Base-by-base conservation (phyloP, 2,329 filamentous ascomycete genomes). In the Tolypocladium cylindrosporum region DNA sequence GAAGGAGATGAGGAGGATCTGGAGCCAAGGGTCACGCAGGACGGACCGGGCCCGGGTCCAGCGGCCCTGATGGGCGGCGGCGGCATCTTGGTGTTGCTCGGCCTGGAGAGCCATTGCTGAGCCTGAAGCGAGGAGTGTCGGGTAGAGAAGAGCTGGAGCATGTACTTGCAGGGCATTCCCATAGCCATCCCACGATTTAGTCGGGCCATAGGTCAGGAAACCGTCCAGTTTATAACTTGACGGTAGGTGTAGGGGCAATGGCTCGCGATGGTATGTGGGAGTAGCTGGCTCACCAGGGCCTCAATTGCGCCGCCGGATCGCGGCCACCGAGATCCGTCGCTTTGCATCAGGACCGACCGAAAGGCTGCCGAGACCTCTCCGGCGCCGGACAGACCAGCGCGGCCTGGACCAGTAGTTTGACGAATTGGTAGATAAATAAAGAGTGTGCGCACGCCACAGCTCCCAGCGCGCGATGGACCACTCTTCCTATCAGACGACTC, bases 1-100 rank as follows among this genome's bases (percentile, higher is more conserved):
- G 55, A 79, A 69, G 64, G 74, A 75, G 58, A 79, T 78, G 54
- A 79, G 67, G 1, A 76, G 21, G 52, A 79, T 76, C 63, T 79
- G 77, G 43, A 74, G 74, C 77, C 76, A 79, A 14, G 74, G 72
- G 60, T 78, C 41, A 10, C 10, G 41, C 4, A 43, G 41, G 8
- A 43, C 11, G n/a, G 41, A 43, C n/a, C n/a, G 11, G n/a, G 9
- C 8, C 9, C 41, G 21, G 3, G 10, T 21, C 41, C 19, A 43
- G 41, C 3, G 19, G 11, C 41, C 41, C 19, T 21, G n/a, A 4
- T 21, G 41, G 10, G 41, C 3, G n/a, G 2, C n/a, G 8, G 41
- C 41, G 9, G 41, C 41, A 43, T 43, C 41, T 43, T 11, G 41
- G 8, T 8, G 10, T 21, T 10, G 41, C 41, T 43, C n/a, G 21